Evolutionary conservation across 208 protist species (phyloP).

Genomic region (Cochliopodium minus): DNA sequence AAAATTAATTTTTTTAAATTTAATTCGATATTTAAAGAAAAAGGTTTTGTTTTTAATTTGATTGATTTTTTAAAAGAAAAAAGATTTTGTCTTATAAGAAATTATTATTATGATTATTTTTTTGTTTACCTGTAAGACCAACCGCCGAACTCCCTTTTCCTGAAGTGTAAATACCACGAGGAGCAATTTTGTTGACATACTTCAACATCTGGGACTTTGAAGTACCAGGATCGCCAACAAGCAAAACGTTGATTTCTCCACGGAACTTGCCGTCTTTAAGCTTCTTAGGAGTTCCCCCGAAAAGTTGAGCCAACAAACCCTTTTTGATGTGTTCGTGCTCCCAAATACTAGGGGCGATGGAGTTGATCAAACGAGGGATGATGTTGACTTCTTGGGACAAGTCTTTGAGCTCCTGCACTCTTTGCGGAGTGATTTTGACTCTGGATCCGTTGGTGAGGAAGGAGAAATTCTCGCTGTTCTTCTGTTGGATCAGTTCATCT

Average conservation of each 20-base stretch:
- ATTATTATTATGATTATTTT: too few relatives aligned
- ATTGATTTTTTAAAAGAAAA: too few relatives aligned
- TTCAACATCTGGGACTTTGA: constrained; percentile 96
- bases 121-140: constrained; percentile 97
- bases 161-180: constrained; percentile 92
- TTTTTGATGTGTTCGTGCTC: constrained; percentile 93
- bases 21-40: too few relatives aligned
- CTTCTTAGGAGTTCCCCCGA: constrained; percentile 83
- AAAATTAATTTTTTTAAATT: too few relatives aligned
- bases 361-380: constrained; percentile 73
- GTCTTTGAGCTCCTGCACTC: constrained; percentile 4
- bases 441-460: background rate
- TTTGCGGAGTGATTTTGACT: background rate
- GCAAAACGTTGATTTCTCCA: constrained; percentile 91
- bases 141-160: constrained; percentile 94
- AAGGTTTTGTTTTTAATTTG: too few relatives aligned
- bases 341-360: constrained; percentile 89
- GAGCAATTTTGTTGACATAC: constrained; percentile 89
- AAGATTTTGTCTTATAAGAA: too few relatives aligned
- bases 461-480: background rate
- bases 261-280: constrained; percentile 50
- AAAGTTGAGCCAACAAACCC: constrained; percentile 91
- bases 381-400: constrained; percentile 56
- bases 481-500: background rate
- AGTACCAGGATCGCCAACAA: constrained; percentile 97